Percentiles rank a stretch among this genome's conserved stretches.
Conservation (phyloP, 148 eudicot genomes). For the Camellia granthamiana region DNA sequence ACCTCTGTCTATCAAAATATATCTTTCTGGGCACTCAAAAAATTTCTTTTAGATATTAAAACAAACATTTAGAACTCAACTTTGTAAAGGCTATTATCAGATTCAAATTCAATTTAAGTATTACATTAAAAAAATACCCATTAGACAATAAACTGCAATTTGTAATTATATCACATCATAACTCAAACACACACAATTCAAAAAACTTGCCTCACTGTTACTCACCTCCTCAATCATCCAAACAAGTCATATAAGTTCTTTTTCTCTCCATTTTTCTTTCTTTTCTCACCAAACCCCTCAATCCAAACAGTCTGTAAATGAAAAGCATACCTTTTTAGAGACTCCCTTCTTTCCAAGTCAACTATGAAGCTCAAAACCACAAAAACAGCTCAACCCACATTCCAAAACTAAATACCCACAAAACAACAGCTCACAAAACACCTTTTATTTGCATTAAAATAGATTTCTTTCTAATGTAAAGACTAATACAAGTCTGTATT, state of each 20-base stretch:
- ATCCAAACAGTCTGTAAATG: too few species aligned
- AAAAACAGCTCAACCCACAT: constrained; percentile 5
- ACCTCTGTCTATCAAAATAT: neutral
- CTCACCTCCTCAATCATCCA: too few species aligned
- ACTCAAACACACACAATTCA: neutral
- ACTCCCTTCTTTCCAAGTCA: constrained; percentile 1
- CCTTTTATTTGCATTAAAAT: neutral
- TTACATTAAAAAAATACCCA: too few species aligned
- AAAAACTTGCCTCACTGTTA: too few species aligned
- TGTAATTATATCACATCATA: neutral
- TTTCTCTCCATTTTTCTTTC: too few species aligned
- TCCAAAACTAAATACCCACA: constrained; percentile 6
- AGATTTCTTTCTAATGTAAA: neutral
- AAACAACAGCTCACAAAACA: neutral
- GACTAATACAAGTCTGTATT: too few species aligned
- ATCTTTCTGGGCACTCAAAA: neutral
- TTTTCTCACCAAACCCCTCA: too few species aligned
- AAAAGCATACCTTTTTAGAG: neutral
- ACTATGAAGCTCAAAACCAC: neutral
- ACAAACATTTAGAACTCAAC: neutral
- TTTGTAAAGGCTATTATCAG: neutral
- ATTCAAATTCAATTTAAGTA: neutral
- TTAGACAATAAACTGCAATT: neutral
- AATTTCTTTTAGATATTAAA: neutral
- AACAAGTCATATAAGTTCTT: too few species aligned